These are phyloP conservation scores for Aspergillus phoenicis DNA, from an alignment of 2,329 filamentous ascomycete species.

Conservation along the genomic window DNA sequence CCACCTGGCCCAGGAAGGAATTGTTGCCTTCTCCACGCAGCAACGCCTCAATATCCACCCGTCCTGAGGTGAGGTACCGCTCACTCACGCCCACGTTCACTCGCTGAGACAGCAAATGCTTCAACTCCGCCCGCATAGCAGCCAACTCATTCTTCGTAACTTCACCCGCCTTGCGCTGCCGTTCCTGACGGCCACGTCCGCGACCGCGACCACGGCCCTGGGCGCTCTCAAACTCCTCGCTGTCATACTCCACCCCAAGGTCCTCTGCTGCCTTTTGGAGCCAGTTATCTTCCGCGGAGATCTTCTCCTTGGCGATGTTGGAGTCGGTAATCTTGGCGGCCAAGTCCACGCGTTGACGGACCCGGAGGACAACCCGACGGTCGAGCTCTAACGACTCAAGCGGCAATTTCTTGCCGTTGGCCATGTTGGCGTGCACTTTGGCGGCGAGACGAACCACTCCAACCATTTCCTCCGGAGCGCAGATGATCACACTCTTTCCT, in stretches of 20 bases:
- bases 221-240: conserved; percentile 75
- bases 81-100: conserved; percentile 89
- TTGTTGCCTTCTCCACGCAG: conserved; percentile 65
- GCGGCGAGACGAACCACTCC: conserved; percentile 80
- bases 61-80: conserved; percentile 76
- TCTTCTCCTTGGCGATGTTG: conserved; percentile 82
- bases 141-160: conserved; percentile 74
- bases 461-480: conserved; percentile 85
- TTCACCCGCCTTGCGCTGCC: conserved; percentile 68
- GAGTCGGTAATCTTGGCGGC: conserved; percentile 88
- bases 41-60: conserved; percentile 74
- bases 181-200: conserved; percentile 73
- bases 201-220: conserved; percentile 55
- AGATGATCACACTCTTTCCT: conserved; percentile 84
- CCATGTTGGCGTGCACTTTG: conserved; percentile 73
- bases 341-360: conserved; percentile 75
- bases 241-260: conserved; percentile 90
- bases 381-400: conserved; percentile 75
- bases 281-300: conserved; percentile 80
- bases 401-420: conserved; percentile 67
- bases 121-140: conserved; percentile 70
- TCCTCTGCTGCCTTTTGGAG: conserved; percentile 84
- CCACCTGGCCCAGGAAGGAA: conserved; percentile 65
- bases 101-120: conserved; percentile 68
- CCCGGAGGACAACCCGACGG: conserved; percentile 71